phyloP scores from a whole-genome alignment of 1,284 basidiomycete genomes.

The Cystobasidium pallidum region DNA sequence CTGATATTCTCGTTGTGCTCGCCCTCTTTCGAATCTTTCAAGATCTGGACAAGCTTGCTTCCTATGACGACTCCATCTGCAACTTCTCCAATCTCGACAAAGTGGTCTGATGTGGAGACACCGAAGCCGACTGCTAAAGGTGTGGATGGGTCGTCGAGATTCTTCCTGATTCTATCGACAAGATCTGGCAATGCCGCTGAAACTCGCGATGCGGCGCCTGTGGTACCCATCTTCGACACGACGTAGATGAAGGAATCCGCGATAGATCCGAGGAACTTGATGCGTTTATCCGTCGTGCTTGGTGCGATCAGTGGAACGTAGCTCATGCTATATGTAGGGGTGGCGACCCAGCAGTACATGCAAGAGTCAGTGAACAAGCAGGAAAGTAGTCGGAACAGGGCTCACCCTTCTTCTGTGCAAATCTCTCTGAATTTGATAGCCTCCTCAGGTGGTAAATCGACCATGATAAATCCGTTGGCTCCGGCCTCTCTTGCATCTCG shows the following conservation, averaged over 20 bases:
- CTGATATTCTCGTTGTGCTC: constrained; percentile 25
- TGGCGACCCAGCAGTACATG: constrained; percentile 4
- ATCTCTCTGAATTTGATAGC: constrained; percentile 85
- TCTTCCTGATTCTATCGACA: constrained; percentile 62
- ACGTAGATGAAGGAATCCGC: constrained; percentile 98
- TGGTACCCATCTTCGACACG: constrained; percentile 97
- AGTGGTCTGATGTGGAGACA: constrained; percentile 89
- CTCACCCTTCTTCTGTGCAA: constrained; percentile 77
- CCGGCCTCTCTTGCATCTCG: constrained; percentile 84
- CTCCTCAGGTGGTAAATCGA: constrained; percentile 97
- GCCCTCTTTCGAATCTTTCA: constrained; percentile 49
- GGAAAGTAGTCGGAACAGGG: constrained; percentile 46
- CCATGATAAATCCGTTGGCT: constrained; percentile 96
- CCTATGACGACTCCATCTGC: constrained; percentile 96
- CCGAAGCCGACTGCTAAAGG: constrained; percentile 97
- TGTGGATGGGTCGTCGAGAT: constrained; percentile 73
- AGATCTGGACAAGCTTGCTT: constrained; percentile 75
- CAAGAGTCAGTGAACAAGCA: background rate
- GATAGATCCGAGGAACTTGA: constrained; percentile 87
- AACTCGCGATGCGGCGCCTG: constrained; percentile 79
- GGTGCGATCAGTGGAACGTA: constrained; percentile 96
- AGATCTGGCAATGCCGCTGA: constrained; percentile 56
- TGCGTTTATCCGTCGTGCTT: constrained; percentile 81
- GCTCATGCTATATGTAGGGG: constrained; percentile 68
- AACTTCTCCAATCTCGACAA: constrained; percentile 74